Base-by-base conservation (phyloP, 2,329 filamentous ascomycete species). In the Aureobasidium zeae region DNA sequence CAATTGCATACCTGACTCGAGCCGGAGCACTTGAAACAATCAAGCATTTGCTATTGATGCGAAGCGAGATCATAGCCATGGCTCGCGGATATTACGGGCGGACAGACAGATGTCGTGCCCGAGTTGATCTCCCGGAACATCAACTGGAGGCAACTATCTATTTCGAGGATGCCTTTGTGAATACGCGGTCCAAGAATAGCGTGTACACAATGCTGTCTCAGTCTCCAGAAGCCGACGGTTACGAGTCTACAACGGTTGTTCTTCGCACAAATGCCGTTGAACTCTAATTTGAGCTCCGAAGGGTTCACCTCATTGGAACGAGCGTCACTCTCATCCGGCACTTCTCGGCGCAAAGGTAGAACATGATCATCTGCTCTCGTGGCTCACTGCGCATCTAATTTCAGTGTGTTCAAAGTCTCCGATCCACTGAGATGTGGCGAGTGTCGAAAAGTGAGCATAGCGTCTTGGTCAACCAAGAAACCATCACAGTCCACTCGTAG, bases 261-360 rank as follows among this genome's bases (percentile, higher is more conserved):
- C 28, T 34, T 21, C 2, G 29, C 39, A 26, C 30, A 20, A 30
- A n/a, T 43, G 29, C 39, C 39, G 39, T 21, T 43, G 39, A 43
- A 33, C 39, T 22, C 17, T 28, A 43, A 20, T 15, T 24, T 2
- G 17, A n/a, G 16, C 5, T 28, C 29, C 15, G 16, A 30, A 32
- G 37, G 37, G 20, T 33, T 21, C 38, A 33, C 29, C 30, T 31
- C 28, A 12, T 35, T 33, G 36, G 28, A 16, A 48, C 39, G 39
- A 42, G 28, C 13, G 29, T 43, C 45, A 33, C 44, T 19, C 29
- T 51, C 36, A 39, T 34, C 30, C 28, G 25, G 21, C 20, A 10
- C 20, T 19, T 7, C 37, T 31, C 37, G 37, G 28, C 15, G 13
- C 28, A 32, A n/a, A n/a, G n/a, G n/a, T n/a, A n/a, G 25, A 32